These are phyloP conservation scores for Tremella yokohamensis DNA, from an alignment of 768 basidiomycete species.

Conservation along the genomic window DNA sequence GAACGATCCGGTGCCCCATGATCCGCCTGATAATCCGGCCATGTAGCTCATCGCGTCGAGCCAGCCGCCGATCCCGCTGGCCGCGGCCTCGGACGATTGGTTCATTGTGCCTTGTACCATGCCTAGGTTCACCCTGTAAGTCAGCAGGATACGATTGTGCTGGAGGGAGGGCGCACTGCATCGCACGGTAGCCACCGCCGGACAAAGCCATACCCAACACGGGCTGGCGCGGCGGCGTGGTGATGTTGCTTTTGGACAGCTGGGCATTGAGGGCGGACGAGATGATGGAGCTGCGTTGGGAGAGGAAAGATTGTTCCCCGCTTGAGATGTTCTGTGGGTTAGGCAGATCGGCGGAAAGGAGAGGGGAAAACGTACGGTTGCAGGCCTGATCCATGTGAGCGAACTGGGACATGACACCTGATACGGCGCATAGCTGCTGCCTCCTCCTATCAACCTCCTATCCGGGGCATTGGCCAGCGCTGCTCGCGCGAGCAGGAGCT, in stretches of 20 bases:
- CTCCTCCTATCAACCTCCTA: constrained; percentile 7
- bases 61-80: constrained; percentile 63
- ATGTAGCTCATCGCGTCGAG: constrained; percentile 70
- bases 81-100: constrained; percentile 59
- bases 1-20: constrained; percentile 55
- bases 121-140: constrained; percentile 23
- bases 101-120: constrained; percentile 54
- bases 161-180: constrained; percentile 58
- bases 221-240: constrained; percentile 39
- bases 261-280: constrained; percentile 28
- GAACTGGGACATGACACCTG: constrained; percentile 37
- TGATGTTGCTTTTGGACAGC: constrained; percentile 23
- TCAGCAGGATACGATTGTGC: not conserved
- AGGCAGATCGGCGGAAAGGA: not conserved
- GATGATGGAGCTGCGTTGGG: constrained; percentile 21
- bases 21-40: constrained; percentile 56
- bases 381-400: constrained; percentile 39
- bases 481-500: too few relatives aligned
- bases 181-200: constrained; percentile 68
- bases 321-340: constrained; percentile 18
- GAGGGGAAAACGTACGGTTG: constrained; percentile 17
- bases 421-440: constrained; percentile 37
- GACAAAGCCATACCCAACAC: constrained; percentile 59
- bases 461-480: too few relatives aligned
- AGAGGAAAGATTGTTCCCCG: constrained; percentile 32